Conservation (phyloP, 495 filamentous ascomycete genomes). For the Daldinia caldariorum region DNA sequence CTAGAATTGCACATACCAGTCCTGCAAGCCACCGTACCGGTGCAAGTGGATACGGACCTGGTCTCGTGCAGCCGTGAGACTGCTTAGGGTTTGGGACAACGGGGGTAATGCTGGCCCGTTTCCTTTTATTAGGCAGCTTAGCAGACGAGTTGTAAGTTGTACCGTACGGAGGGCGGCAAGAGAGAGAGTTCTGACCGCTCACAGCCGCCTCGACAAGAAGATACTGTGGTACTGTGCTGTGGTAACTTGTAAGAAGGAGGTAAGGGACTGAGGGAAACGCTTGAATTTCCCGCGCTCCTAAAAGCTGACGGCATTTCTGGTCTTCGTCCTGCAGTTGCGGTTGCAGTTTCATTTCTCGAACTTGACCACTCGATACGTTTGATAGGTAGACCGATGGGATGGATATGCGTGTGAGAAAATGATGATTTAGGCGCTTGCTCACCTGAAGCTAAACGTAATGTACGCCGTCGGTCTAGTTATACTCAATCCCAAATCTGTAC, state of each 20-base stretch:
- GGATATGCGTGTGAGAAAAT: slow-evolving; percentile 22
- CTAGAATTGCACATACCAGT: slow-evolving; percentile 42
- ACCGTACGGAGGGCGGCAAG: slow-evolving; percentile 26
- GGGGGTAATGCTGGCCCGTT: slow-evolving; percentile 37
- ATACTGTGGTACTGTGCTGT: too few species aligned
- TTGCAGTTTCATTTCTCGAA: slow-evolving; percentile 41
- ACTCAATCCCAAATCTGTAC: slow-evolving; percentile 21
- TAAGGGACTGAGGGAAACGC: slow-evolving; percentile 7
- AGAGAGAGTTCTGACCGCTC: slow-evolving; percentile 38
- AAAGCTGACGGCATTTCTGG: slow-evolving; percentile 32
- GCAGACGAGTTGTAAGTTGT: slow-evolving; percentile 30
- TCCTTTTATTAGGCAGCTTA: slow-evolving; percentile 40
- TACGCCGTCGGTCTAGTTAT: slow-evolving; percentile 24
- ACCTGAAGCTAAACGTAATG: slow-evolving; percentile 43
- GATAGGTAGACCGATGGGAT: background rate
- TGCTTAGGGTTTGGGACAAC: slow-evolving; percentile 41
- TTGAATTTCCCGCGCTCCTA: slow-evolving; percentile 39
- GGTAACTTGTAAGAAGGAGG: slow-evolving; percentile 13
- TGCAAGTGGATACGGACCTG: slow-evolving; percentile 37
- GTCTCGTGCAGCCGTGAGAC: slow-evolving; percentile 46
- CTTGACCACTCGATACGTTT: slow-evolving; percentile 34
- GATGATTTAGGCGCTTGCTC: slow-evolving; percentile 41
- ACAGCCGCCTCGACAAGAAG: slow-evolving; percentile 29
- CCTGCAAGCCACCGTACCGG: slow-evolving; percentile 42
- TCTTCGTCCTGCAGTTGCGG: slow-evolving; percentile 34